phyloP scores from a whole-genome alignment of 331 rosid species.

The Prunus yedoensis region DNA sequence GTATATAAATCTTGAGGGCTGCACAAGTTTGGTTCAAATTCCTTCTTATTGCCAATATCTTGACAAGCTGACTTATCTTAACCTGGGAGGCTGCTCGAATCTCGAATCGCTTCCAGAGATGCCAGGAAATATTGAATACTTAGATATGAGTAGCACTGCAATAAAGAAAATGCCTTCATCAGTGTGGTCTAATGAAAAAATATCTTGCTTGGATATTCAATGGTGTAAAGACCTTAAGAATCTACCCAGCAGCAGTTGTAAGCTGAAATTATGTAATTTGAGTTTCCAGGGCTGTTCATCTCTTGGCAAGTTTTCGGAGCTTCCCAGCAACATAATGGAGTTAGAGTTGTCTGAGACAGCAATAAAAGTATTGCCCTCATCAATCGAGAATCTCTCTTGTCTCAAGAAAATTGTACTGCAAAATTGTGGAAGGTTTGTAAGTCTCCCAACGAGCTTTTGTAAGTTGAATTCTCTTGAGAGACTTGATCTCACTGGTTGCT shows the following conservation, averaged over 20 bases:
- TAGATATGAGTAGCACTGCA: background rate
- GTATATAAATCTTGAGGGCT: background rate
- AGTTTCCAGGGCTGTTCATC: background rate
- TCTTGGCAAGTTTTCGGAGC: background rate
- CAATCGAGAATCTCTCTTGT: background rate
- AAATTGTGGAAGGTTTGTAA: too few relatives aligned
- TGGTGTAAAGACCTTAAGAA: background rate
- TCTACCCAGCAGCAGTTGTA: background rate
- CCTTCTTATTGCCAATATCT: background rate
- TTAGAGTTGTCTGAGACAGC: background rate
- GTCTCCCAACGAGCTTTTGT: too few relatives aligned
- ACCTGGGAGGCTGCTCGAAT: background rate
- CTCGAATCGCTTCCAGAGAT: slow-evolving; percentile 21
- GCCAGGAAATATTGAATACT: slow-evolving; percentile 1
- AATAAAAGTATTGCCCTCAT: background rate
- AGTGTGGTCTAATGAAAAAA: background rate
- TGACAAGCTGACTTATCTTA: background rate
- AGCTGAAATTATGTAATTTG: background rate
- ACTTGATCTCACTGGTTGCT: too few relatives aligned
- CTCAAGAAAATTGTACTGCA: too few relatives aligned
- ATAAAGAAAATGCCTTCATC: background rate
- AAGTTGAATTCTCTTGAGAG: too few relatives aligned
- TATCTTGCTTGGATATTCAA: background rate
- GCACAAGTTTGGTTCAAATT: background rate
- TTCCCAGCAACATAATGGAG: background rate